Conservation (phyloP, 805 yeast genomes). For the Cyberlindnera sargentensis region DNA sequence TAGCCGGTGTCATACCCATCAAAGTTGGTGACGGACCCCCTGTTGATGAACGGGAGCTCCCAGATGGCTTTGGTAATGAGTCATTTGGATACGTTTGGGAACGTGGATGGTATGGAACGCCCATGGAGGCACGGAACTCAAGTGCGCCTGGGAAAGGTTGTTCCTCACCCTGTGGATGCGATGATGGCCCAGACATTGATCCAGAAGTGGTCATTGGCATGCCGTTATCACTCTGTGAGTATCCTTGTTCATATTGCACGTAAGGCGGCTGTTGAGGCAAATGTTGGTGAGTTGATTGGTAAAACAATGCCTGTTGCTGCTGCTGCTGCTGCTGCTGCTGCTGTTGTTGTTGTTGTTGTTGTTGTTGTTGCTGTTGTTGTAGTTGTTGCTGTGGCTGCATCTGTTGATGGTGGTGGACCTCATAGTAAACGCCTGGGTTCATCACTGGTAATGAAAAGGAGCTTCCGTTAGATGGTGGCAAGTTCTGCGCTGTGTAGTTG, state of each 20-base stretch:
- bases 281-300: not conserved
- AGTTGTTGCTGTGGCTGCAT: slow-evolving; percentile 3
- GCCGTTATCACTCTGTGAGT: not conserved
- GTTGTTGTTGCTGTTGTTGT: slow-evolving; percentile 1
- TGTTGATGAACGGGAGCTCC: slow-evolving; percentile 8
- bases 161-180: slow-evolving; percentile 7
- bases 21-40: not conserved
- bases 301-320: not conserved
- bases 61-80: slow-evolving; percentile 2
- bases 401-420: not conserved
- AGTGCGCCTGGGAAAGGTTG: slow-evolving; percentile 20
- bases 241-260: not conserved
- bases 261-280: slow-evolving; percentile 2
- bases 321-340: slow-evolving; percentile 1
- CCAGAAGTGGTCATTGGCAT: not conserved
- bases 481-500: slow-evolving; percentile 2
- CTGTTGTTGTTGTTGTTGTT: slow-evolving; percentile 2
- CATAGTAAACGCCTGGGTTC: not conserved
- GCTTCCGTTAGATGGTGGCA: not conserved
- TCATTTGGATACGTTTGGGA: slow-evolving; percentile 15
- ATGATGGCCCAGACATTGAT: not conserved
- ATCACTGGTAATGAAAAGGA: slow-evolving; percentile 2
- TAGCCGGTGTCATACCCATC: slow-evolving; percentile 35
- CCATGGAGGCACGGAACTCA: slow-evolving; percentile 9
- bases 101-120: slow-evolving; percentile 10